phyloP scores from a whole-genome alignment of 1,284 basidiomycete species.

The Psilocybe mexicana region DNA sequence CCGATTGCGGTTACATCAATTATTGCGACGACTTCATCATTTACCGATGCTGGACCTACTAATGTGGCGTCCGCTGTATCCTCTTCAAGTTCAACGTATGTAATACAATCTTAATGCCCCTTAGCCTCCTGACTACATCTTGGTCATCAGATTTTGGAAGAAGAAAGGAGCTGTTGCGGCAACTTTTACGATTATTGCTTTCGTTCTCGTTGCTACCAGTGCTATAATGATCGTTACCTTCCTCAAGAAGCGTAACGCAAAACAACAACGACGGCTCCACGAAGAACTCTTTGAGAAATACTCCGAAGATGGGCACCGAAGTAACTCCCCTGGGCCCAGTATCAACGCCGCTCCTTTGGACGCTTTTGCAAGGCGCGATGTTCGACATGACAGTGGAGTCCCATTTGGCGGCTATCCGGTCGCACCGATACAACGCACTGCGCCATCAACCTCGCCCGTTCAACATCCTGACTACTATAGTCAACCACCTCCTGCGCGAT shows the following conservation, averaged over 20 bases:
- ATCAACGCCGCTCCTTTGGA: constrained; percentile 30
- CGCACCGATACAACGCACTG: constrained; percentile 1
- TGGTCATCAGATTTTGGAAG: constrained; percentile 42
- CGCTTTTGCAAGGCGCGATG: constrained; percentile 27
- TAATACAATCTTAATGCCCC: constrained; percentile 8
- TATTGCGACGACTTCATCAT: constrained; percentile 1
- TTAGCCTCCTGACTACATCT: constrained; percentile 7
- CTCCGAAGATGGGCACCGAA: constrained; percentile 23
- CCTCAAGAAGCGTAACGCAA: constrained; percentile 27
- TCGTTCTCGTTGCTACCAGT: constrained; percentile 29
- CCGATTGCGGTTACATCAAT: background rate
- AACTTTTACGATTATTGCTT: constrained; percentile 42
- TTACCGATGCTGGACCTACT: background rate
- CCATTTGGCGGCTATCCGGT: constrained; percentile 4
- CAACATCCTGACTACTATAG: constrained; percentile 25
- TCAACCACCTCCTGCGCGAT: constrained; percentile 10
- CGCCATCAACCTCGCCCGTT: constrained; percentile 15
- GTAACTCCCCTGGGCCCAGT: constrained; percentile 28
- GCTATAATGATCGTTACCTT: constrained; percentile 26
- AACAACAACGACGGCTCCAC: constrained; percentile 21
- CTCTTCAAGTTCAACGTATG: constrained; percentile 4
- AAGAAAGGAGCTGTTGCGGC: constrained; percentile 50
- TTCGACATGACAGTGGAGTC: constrained; percentile 11
- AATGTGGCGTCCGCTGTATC: constrained; percentile 2
- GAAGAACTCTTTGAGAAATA: constrained; percentile 30